Conservation (phyloP, 495 filamentous ascomycete genomes). For the Tuber indicum region DNA sequence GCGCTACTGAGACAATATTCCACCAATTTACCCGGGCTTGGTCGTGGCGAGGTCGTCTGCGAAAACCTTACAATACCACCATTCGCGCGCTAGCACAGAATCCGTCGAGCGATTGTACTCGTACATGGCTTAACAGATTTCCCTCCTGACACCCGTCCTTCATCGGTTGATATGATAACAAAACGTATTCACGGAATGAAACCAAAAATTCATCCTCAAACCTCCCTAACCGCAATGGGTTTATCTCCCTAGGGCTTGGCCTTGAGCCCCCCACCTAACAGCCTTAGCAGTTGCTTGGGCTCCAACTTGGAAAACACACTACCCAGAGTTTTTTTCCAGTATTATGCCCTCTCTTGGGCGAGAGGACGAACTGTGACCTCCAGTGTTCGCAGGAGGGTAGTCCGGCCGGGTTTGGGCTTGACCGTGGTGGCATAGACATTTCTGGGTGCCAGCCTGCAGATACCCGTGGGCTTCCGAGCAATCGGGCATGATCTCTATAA, state of each 20-base stretch:
- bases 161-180: no score
- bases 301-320: conserved; percentile 75
- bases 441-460: no score
- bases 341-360: no score
- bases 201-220: conserved; percentile 49
- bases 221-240: conserved; percentile 53
- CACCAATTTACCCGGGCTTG: neutral
- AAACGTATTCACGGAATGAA: neutral
- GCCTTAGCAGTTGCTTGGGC: conserved; percentile 60
- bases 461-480: no score
- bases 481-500: no score
- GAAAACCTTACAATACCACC: neutral
- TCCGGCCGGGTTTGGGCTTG: no score
- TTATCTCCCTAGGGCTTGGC: conserved; percentile 56
- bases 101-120: neutral
- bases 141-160: no score
- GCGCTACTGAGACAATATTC: neutral
- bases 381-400: no score
- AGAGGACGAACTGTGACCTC: no score
- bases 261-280: conserved; percentile 47
- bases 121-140: neutral
- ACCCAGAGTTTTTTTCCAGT: no score
- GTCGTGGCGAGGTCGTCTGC: neutral
- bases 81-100: neutral
- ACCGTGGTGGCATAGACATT: no score